Conservation (phyloP, 768 basidiomycete genomes). For the Kwoniella pini region DNA sequence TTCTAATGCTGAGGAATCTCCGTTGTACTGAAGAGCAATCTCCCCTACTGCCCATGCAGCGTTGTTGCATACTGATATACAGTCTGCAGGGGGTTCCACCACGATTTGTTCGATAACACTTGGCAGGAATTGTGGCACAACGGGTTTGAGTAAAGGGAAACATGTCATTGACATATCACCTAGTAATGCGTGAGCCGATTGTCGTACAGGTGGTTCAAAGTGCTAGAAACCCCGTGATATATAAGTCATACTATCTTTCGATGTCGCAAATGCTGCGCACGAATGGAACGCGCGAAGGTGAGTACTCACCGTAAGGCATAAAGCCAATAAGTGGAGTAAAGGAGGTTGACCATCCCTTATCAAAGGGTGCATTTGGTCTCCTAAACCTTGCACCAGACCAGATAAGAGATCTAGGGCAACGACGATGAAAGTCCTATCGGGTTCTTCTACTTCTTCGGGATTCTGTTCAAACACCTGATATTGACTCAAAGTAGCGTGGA, state of each 20-base stretch:
- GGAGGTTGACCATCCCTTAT: constrained; percentile 72
- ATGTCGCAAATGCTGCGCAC: neutral
- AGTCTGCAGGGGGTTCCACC: constrained; percentile 88
- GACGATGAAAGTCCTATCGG: constrained; percentile 95
- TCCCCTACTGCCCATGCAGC: constrained; percentile 99
- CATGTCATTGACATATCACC: constrained; percentile 98
- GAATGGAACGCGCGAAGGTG: too few relatives aligned
- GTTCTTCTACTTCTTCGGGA: constrained; percentile 80
- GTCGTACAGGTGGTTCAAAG: constrained; percentile 90
- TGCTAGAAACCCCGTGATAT: constrained; percentile 57
- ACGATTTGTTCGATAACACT: constrained; percentile 87
- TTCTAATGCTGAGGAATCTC: constrained; percentile 59
- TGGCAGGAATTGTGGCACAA: constrained; percentile 83
- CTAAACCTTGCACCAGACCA: constrained; percentile 91
- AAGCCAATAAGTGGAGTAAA: constrained; percentile 74
- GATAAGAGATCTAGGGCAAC: constrained; percentile 96
- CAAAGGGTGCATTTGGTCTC: constrained; percentile 71
- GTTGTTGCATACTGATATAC: constrained; percentile 96
- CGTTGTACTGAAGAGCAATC: constrained; percentile 80
- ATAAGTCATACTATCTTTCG: neutral
- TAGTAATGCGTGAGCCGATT: constrained; percentile 96
- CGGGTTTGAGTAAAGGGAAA: constrained; percentile 79
- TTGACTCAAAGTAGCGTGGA: constrained; percentile 75
- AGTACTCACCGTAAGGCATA: constrained; percentile 70
- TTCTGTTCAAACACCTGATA: constrained; percentile 88